Evolutionary conservation across 306 rosid species (phyloP).

Genomic region (Leucaena leucocephala): DNA sequence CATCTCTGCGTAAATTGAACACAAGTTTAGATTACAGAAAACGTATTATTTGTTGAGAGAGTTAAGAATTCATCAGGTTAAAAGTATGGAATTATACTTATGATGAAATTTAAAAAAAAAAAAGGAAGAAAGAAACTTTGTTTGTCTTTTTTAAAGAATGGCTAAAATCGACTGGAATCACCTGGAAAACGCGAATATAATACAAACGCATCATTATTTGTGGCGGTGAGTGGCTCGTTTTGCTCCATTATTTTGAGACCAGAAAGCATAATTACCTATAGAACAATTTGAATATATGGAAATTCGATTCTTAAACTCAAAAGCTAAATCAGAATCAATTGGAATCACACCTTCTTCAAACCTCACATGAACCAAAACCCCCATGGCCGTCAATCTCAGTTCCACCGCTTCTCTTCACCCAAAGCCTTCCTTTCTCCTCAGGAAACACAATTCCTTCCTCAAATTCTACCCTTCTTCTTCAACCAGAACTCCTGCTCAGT

Average conservation of each 20-base stretch:
- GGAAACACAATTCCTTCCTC: conserved; percentile 43
- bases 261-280: not conserved
- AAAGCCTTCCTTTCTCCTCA: conserved; percentile 41
- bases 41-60: too few species aligned
- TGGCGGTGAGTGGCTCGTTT: conserved; percentile 37
- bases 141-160: too few species aligned
- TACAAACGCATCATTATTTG: conserved; percentile 36
- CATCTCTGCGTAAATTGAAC: too few species aligned
- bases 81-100: too few species aligned
- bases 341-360: not conserved
- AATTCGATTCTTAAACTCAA: not conserved
- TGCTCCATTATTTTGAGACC: not conserved
- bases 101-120: too few species aligned
- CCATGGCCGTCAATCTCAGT: conserved; percentile 68
- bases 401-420: conserved; percentile 54
- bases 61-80: too few species aligned
- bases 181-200: conserved; percentile 2
- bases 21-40: too few species aligned
- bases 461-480: conserved; percentile 44
- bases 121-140: too few species aligned
- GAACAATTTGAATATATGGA: not conserved
- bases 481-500: conserved; percentile 53
- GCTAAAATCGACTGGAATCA: not conserved
- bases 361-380: conserved; percentile 25
- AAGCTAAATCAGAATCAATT: conserved; percentile 32